Base-by-base conservation (phyloP, 225 moss, liverwort and hornwort species). In the Takakia lepidozioides region DNA sequence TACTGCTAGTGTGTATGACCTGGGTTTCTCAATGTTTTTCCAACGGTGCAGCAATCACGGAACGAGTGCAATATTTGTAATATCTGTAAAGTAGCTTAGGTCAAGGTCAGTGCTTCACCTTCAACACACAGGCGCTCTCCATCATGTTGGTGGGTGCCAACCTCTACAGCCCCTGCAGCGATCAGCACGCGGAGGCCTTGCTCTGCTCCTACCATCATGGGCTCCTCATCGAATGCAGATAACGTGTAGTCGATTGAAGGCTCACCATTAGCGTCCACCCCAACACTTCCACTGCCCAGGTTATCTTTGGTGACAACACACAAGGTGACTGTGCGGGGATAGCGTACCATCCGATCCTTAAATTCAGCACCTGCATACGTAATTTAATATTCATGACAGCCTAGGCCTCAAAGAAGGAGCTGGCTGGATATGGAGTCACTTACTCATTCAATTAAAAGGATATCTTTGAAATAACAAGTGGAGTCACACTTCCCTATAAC, bases 81-180 rank as follows among this genome's bases (percentile, higher is more conserved):
- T n/a, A n/a, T n/a, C n/a, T n/a, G n/a, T n/a, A n/a, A n/a, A n/a
- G n/a, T n/a, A n/a, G n/a, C n/a, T n/a, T n/a, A n/a, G n/a, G n/a
- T n/a, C n/a, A n/a, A n/a, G n/a, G n/a, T n/a, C n/a, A 32, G 32
- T 32, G n/a, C 21, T 62, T 62, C 5, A 74, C 61, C 43, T 25
- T 54, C 32, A 59, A 43, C 38, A 35, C 51, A 27, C 32, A 79
- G 74, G 19, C 73, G 70, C 60, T 87, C 80, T 20, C 71, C 87
- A 19, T 75, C 73, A 15, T 63, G 17, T n/a, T 90, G 95, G 3
- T 82, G 43, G 3, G 75, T 80, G 46, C 90, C 95, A 13, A 95
- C 55, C 55, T 80, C 86, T 5, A 63, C 74, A 39, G 95, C 95
- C 8, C 95, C 95, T 16, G 87, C 90, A 4, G 90, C 90, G 2